Evolutionary conservation across 306 rosid genomes (phyloP).

Genomic region (Astragalus glycyphyllos): DNA sequence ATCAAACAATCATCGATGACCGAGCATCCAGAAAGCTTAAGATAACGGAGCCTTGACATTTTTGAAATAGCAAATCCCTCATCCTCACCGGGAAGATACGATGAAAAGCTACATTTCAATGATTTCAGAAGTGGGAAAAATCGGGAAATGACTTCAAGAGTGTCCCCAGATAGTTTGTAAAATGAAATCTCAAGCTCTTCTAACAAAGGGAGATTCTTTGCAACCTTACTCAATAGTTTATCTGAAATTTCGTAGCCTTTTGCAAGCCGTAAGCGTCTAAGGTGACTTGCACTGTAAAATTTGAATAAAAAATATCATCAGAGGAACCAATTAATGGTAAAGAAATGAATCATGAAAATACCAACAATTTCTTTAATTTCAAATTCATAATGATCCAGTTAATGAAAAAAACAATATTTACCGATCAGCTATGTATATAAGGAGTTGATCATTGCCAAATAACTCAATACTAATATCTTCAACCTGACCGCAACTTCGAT

Average conservation of each 20-base stretch:
- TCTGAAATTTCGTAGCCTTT: slow-evolving; percentile 32
- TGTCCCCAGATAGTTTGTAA: not conserved
- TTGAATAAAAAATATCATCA: no score
- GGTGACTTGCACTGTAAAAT: slow-evolving; percentile 38
- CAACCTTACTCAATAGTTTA: slow-evolving; percentile 35
- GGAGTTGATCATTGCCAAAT: no score
- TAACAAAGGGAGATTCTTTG: slow-evolving; percentile 45
- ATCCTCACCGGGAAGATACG: not conserved
- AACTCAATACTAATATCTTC: no score
- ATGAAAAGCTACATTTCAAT: slow-evolving; percentile 28
- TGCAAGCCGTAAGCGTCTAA: slow-evolving; percentile 40
- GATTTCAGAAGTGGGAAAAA: slow-evolving; percentile 47
- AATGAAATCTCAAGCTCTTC: slow-evolving; percentile 51
- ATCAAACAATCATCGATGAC: not conserved
- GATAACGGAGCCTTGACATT: not conserved
- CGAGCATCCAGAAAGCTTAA: not conserved
- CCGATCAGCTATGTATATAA: no score
- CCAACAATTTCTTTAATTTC: no score
- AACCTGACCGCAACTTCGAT: no score
- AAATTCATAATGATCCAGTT: no score
- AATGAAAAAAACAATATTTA: no score
- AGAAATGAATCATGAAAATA: no score
- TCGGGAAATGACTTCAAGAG: slow-evolving; percentile 42
- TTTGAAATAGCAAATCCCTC: not conserved
- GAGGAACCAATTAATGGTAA: no score